Evolutionary conservation across 805 yeast genomes (phyloP).

Genomic region (Cyberlindnera bimundalis): DNA sequence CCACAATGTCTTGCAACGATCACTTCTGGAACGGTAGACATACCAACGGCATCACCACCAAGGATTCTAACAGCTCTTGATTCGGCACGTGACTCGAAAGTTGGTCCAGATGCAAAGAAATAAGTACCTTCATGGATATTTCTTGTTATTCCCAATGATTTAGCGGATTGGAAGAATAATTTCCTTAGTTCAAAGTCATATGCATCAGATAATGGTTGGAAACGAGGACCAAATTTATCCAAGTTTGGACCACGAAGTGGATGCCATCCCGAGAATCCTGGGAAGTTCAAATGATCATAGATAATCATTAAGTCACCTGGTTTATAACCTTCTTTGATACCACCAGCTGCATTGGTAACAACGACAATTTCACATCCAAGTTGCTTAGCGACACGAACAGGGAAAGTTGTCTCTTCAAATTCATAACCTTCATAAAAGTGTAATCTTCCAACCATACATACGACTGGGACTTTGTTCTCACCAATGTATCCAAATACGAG

Average conservation of each 20-base stretch:
- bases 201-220: conserved; percentile 85
- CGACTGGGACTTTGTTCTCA: conserved; percentile 64
- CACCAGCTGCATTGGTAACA: conserved; percentile 98
- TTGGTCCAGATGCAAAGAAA: conserved; percentile 86
- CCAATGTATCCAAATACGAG: conserved; percentile 79
- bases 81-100: conserved; percentile 91
- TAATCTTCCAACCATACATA: conserved; percentile 91
- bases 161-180: conserved; percentile 52
- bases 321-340: conserved; percentile 58
- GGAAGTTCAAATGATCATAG: conserved; percentile 83
- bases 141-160: conserved; percentile 47
- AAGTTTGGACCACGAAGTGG: conserved; percentile 87
- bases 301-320: conserved; percentile 93
- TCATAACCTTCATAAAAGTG: conserved; percentile 91
- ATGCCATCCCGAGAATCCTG: conserved; percentile 86
- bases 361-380: conserved; percentile 62
- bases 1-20: conserved; percentile 89
- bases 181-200: conserved; percentile 73
- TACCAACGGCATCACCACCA: conserved; percentile 95
- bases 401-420: conserved; percentile 80
- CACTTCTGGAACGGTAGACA: conserved; percentile 98
- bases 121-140: conserved; percentile 83
- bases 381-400: conserved; percentile 68
- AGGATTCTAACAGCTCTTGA: conserved; percentile 63
- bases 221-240: conserved; percentile 78